These are phyloP conservation scores for Globisporangium paroecandrum DNA, from an alignment of 352 stramenopile species.

Conservation along the genomic window DNA sequence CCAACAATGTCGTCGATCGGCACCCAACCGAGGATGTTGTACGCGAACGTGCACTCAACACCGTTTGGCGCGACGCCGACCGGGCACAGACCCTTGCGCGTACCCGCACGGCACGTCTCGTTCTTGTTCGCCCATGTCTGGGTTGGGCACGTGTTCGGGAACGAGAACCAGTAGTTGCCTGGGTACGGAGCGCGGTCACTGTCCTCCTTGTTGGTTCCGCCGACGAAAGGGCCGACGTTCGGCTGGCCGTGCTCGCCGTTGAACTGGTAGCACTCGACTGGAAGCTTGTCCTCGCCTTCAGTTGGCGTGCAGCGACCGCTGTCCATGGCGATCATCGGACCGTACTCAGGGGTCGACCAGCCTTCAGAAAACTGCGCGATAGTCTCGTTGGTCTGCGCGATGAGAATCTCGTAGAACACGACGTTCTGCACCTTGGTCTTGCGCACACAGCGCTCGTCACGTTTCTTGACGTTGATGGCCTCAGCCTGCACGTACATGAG, in stretches of 20 bases:
- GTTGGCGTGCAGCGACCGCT: conserved; percentile 33
- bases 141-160: conserved; percentile 53
- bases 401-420: conserved; percentile 49
- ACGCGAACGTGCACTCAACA: conserved; percentile 71
- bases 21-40: conserved; percentile 77
- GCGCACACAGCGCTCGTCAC: conserved; percentile 45
- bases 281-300: conserved; percentile 25
- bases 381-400: conserved; percentile 44
- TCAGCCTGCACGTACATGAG: conserved; percentile 83
- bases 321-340: conserved; percentile 43
- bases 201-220: conserved; percentile 43
- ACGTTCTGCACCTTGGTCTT: conserved; percentile 53
- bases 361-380: conserved; percentile 35
- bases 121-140: conserved; percentile 56
- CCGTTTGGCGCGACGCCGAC: conserved; percentile 57
- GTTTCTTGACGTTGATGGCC: conserved; percentile 63
- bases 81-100: conserved; percentile 59
- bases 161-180: conserved; percentile 68
- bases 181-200: conserved; percentile 51
- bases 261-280: conserved; percentile 40
- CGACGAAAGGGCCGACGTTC: conserved; percentile 52
- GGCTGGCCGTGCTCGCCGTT: conserved; percentile 36
- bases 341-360: conserved; percentile 39
- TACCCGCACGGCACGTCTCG: conserved; percentile 40
- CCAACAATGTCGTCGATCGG: conserved; percentile 77